Evolutionary conservation across 306 rosid species (phyloP).

Genomic region (Cicer pinnatifidum): DNA sequence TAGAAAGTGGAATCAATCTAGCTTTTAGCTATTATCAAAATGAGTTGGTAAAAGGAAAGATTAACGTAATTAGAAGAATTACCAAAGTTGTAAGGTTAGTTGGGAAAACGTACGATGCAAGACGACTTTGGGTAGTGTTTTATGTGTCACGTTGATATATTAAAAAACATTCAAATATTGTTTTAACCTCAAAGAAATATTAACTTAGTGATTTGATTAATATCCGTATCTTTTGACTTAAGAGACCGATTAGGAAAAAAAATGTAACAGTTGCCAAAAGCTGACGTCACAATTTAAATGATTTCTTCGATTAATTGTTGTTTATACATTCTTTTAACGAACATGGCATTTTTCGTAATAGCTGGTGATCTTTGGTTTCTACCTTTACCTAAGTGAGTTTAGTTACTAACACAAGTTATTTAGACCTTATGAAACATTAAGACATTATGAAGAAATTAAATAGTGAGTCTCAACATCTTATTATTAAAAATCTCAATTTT

Average conservation of each 20-base stretch:
- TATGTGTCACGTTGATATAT: slow-evolving; percentile 23
- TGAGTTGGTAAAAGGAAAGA: slow-evolving; percentile 50
- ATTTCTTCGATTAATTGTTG: background rate
- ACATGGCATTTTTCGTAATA: slow-evolving; percentile 10
- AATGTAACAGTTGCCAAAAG: background rate
- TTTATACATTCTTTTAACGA: slow-evolving; percentile 12
- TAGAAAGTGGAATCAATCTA: slow-evolving; percentile 32
- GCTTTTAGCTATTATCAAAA: slow-evolving; percentile 34
- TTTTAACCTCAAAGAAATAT: slow-evolving; percentile 24
- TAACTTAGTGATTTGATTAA: background rate
- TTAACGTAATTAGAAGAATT: slow-evolving; percentile 29
- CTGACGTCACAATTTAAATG: slow-evolving; percentile 13
- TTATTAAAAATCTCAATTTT: background rate
- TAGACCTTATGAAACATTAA: background rate
- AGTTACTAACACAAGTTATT: slow-evolving; percentile 17
- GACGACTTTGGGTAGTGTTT: slow-evolving; percentile 35
- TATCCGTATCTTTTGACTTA: slow-evolving; percentile 10
- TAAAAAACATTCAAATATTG: slow-evolving; percentile 11
- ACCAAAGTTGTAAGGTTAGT: slow-evolving; percentile 46
- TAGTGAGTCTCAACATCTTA: background rate
- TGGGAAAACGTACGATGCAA: slow-evolving; percentile 42
- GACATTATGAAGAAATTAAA: background rate
- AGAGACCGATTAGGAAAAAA: background rate
- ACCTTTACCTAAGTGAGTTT: slow-evolving; percentile 22
- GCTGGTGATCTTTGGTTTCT: slow-evolving; percentile 32